Base-by-base conservation (phyloP, 305 asterid species). In the Galium porrigens region DNA sequence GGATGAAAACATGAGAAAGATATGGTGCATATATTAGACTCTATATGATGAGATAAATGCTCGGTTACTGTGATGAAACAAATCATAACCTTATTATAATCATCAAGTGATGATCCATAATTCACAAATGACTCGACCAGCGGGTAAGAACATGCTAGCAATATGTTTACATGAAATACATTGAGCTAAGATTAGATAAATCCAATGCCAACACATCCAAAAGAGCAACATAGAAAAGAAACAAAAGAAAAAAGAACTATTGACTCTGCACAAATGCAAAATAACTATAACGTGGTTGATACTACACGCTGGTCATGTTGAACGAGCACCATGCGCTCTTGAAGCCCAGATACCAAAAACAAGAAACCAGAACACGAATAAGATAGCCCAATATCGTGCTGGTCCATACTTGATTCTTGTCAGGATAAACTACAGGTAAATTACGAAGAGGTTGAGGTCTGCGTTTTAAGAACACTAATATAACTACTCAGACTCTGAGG, bases 271-370 rank as follows among this genome's bases (percentile, higher is more conserved):
- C 46, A 41, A 54, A 8, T 6, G 8, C 15, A 20, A 18, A 27
- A 55, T 27, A 10, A 27, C 6, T 32, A 56, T 27, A 9, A 57
- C n/a, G 17, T 27, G 5, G 30, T 4, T 27, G 1, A 56, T 15
- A 32, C 32, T n/a, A 30, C 62, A 54, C 11, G 33, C 8, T 10
- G 51, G 58, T 87, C 80, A 89, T 11, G 85, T 75, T 36, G 87
- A 67, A 74, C 85, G 95, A 76, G 84, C 74, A 49, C 77, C 83
- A 17, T 85, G 95, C 22, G 92, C 86, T 74, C 97, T 79, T 57
- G 95, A 87, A 62, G 97, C 97, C 97, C 97, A 89, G 76, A 87
- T 85, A 52, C 88, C 94, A 59, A 89, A 89, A 71, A 87, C 97
- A 60, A 89, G 94, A 79, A 89, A 87, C 95, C 97, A 89, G 85